phyloP scores from a whole-genome alignment of 1,284 basidiomycete species.

The Leccinum huronense region DNA sequence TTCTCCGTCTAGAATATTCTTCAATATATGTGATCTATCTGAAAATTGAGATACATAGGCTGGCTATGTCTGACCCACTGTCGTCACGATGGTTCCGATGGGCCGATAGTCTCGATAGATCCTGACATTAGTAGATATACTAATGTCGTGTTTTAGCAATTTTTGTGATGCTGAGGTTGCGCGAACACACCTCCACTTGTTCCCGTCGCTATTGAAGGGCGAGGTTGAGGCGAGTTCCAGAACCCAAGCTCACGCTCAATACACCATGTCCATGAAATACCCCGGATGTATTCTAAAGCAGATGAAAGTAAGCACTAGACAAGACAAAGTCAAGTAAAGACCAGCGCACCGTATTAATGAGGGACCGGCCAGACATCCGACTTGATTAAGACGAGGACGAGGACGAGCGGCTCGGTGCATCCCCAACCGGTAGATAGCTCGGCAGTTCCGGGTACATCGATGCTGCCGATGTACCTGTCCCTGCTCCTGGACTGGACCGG shows the following conservation, averaged over 20 bases:
- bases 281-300: conserved; percentile 23
- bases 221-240: conserved; percentile 22
- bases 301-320: conserved; percentile 9
- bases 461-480: conserved; percentile 10
- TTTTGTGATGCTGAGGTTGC: conserved; percentile 21
- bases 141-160: too few species aligned
- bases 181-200: conserved; percentile 17
- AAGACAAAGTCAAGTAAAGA: conserved; percentile 6
- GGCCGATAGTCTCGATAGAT: too few species aligned
- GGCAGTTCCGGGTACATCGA: conserved; percentile 28
- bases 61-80: too few species aligned
- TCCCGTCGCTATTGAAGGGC: conserved; percentile 16
- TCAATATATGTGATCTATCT: too few species aligned
- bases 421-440: conserved; percentile 25
- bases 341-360: conserved; percentile 29
- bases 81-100: too few species aligned
- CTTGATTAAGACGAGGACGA: conserved; percentile 35
- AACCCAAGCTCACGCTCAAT: conserved; percentile 11
- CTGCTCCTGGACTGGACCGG: conserved; percentile 16
- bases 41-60: too few species aligned
- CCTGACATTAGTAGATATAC: too few species aligned
- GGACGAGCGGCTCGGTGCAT: conserved; percentile 34
- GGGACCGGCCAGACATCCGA: conserved; percentile 34
- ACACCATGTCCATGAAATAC: conserved; percentile 23
- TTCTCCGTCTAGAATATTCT: too few species aligned